Evolutionary conservation across 345 rosid genomes (phyloP).

Genomic region (Gossypium ekmanianum): DNA sequence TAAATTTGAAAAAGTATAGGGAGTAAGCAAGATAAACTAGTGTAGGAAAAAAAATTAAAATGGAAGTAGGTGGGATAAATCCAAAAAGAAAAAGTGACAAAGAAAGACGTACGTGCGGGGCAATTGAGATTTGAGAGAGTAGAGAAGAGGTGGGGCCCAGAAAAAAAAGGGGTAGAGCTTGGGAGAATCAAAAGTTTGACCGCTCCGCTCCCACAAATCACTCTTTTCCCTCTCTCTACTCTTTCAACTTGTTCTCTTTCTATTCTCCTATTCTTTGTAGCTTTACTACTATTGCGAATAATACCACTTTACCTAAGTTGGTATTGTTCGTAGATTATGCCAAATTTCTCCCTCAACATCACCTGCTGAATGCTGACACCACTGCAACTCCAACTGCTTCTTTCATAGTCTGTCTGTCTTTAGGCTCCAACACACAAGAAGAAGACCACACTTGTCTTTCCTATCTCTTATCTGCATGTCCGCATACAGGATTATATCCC

Average conservation of each 20-base stretch:
- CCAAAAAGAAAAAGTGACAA: constrained; percentile 8
- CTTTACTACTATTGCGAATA: neutral
- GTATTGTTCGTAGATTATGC: neutral
- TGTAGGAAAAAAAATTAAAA: too few relatives aligned
- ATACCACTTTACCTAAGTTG: neutral
- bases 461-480: too few relatives aligned
- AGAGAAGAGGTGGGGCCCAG: neutral
- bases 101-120: constrained; percentile 25
- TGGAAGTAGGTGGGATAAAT: neutral
- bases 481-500: too few relatives aligned
- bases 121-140: neutral
- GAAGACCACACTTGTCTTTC: too few relatives aligned
- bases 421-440: too few relatives aligned
- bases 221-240: neutral
- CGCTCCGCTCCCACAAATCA: constrained; percentile 21
- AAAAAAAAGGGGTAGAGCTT: constrained; percentile 7
- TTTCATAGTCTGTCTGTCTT: neutral
- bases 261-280: neutral
- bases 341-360: neutral
- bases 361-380: constrained; percentile 1
- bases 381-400: neutral
- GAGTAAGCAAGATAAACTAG: too few relatives aligned
- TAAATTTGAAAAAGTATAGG: too few relatives aligned
- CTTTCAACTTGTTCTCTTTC: neutral
- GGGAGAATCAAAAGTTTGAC: constrained; percentile 36